Evolutionary conservation across 768 basidiomycete species (phyloP), one percentile per base, ranked within the genome.

Genomic region (Podaxis rugospora): DNA sequence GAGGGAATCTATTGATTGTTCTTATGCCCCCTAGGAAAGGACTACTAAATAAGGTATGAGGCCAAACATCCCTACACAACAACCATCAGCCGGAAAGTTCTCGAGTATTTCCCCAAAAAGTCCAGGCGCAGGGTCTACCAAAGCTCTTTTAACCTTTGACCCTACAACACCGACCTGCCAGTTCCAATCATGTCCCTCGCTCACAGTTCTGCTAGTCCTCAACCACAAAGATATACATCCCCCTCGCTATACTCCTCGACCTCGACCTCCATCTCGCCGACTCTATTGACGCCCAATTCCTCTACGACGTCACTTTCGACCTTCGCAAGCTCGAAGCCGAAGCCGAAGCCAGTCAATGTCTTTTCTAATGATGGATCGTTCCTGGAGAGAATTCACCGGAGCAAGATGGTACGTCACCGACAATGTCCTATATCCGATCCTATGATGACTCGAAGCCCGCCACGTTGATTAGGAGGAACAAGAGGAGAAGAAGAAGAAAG

Each of bases 301-400:
- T 35, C 51, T 47, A 32, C 53, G 28, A 25, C 53, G 0, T 47
- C 44, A 18, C 7, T 50, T 44, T 52, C 39, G 36, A 55, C 23
- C 62, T 46, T 49, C 51, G 51, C 46, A 44, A 51, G 28, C 21
- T 51, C 74, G 40, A 85, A 83, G 64, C 74, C 79, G 11, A 74
- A 76, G 51, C 59, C 70, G 18, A 76, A 75, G 57, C 70, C 74
- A 9, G 56, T 62, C 23, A 89, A 88, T 68, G 80, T 88, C 21
- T 89, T 89, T 68, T 78, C 85, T 57, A 82, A 88, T 68, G 87
- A 88, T 65, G 87, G 87, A 6, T 86, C 86, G 7, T 89, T 88
- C 69, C 72, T 88, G 58, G 81, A 88, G 65, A 79, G 86, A 9
- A 80, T 88, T 66, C 83, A 86, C 70, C 80, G 82, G 32, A 73